Percentiles rank a stretch among this genome's conserved stretches.
These are phyloP conservation scores for Penstemon barbatus DNA, from an alignment of 257 asterid species.

Conservation along the genomic window DNA sequence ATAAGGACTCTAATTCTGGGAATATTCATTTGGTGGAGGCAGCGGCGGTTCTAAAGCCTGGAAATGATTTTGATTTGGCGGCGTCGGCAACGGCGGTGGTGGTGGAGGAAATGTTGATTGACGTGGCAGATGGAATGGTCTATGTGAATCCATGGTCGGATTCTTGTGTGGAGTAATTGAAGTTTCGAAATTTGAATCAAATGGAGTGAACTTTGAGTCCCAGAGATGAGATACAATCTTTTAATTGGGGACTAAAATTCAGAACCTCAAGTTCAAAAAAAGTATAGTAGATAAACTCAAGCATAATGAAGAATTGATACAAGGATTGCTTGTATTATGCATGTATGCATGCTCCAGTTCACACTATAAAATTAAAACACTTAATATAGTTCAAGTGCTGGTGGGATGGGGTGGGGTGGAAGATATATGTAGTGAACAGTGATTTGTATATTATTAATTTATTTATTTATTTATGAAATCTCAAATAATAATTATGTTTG, in stretches of 20 bases:
- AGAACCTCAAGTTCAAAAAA: conserved; percentile 16
- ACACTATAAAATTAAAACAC: too few relatives aligned
- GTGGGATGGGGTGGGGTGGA: too few relatives aligned
- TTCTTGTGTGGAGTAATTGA: conserved; percentile 5
- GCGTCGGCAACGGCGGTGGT: conserved; percentile 62
- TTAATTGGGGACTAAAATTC: conserved; percentile 2
- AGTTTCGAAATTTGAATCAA: conserved; percentile 10
- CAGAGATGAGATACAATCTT: conserved; percentile 24
- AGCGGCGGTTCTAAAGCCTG: too few relatives aligned
- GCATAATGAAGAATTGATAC: neutral
- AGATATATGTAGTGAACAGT: neutral
- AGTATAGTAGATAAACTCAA: conserved; percentile 10
- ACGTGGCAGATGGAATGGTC: conserved; percentile 82
- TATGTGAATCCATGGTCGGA: conserved; percentile 73
- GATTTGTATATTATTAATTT: too few relatives aligned
- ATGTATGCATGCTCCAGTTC: neutral
- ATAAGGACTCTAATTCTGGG: too few relatives aligned
- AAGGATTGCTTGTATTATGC: neutral
- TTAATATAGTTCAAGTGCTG: too few relatives aligned
- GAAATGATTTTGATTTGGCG: conserved; percentile 59
- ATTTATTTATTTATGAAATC: conserved; percentile 17
- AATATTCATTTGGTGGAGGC: too few relatives aligned
- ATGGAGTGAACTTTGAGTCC: conserved; percentile 11
- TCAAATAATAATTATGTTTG: neutral
- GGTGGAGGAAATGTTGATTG: conserved; percentile 51